These are phyloP conservation scores for Kluyveromyces aestuarii DNA, from an alignment of 805 yeast genomes.

Conservation along the genomic window DNA sequence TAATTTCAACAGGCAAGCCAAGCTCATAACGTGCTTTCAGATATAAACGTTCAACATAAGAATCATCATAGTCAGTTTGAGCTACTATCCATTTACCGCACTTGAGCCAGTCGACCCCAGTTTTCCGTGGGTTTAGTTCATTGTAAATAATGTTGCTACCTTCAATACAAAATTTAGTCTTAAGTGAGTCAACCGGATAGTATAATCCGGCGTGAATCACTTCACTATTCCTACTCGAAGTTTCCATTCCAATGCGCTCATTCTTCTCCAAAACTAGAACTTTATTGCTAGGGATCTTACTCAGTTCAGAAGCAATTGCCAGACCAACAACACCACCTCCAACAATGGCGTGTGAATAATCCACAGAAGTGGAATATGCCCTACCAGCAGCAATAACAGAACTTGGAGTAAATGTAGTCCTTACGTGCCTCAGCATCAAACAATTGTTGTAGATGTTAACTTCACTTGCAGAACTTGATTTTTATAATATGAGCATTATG, in stretches of 20 bases:
- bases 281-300: slow-evolving; percentile 34
- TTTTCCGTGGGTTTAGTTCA: slow-evolving; percentile 29
- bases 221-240: slow-evolving; percentile 85
- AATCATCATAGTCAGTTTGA: slow-evolving; percentile 54
- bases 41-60: slow-evolving; percentile 46
- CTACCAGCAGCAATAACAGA: background rate
- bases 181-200: slow-evolving; percentile 60
- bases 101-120: slow-evolving; percentile 46
- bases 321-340: slow-evolving; percentile 86
- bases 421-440: background rate
- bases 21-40: slow-evolving; percentile 37
- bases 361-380: slow-evolving; percentile 19
- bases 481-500: too few species aligned
- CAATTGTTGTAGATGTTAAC: too few species aligned
- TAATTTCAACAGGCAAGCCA: slow-evolving; percentile 51
- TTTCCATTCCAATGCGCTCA: slow-evolving; percentile 59
- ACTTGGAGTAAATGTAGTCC: background rate
- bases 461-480: too few species aligned
- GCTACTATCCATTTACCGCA: slow-evolving; percentile 91
- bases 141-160: slow-evolving; percentile 66
- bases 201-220: slow-evolving; percentile 90
- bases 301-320: slow-evolving; percentile 67
- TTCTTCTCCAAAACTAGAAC: slow-evolving; percentile 69
- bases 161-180: slow-evolving; percentile 58
- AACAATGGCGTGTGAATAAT: slow-evolving; percentile 61